These are phyloP conservation scores for Entoloma clypeatum DNA, from an alignment of 1,284 basidiomycete species.

Conservation along the genomic window DNA sequence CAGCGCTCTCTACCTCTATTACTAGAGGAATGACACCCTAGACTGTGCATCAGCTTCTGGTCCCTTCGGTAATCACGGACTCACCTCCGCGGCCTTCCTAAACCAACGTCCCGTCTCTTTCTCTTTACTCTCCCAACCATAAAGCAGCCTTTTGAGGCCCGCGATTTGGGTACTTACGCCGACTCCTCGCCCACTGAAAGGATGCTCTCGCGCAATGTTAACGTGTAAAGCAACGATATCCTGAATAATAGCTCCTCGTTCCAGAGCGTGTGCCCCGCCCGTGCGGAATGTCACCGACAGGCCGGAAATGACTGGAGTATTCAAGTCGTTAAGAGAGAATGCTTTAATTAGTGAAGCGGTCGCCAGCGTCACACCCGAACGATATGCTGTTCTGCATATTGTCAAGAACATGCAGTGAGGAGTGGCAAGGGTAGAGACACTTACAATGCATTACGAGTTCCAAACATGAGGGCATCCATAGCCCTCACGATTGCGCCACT, in stretches of 20 bases:
- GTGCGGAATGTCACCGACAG: slow-evolving; percentile 65
- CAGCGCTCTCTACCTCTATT: slow-evolving; percentile 66
- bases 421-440: slow-evolving; percentile 29
- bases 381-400: slow-evolving; percentile 53
- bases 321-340: slow-evolving; percentile 34
- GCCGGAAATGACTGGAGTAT: slow-evolving; percentile 58
- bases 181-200: slow-evolving; percentile 33
- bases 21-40: slow-evolving; percentile 60
- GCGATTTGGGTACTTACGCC: slow-evolving; percentile 75
- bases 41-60: slow-evolving; percentile 5
- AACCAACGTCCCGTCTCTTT: slow-evolving; percentile 52
- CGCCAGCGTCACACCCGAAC: slow-evolving; percentile 59
- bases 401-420: slow-evolving; percentile 9
- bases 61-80: slow-evolving; percentile 14
- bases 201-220: slow-evolving; percentile 44
- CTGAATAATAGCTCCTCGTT: slow-evolving; percentile 65
- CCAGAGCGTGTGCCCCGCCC: slow-evolving; percentile 59
- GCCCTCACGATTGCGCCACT: slow-evolving; percentile 57
- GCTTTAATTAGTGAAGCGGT: slow-evolving; percentile 49
- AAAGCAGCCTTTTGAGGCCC: slow-evolving; percentile 54
- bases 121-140: slow-evolving; percentile 44
- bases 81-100: slow-evolving; percentile 55
- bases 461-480: slow-evolving; percentile 69
- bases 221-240: slow-evolving; percentile 73
- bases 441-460: slow-evolving; percentile 66